These are phyloP conservation scores for Coemansia sp. DNA, from an alignment of 192 early-diverging fungal genomes.

Conservation along the genomic window DNA sequence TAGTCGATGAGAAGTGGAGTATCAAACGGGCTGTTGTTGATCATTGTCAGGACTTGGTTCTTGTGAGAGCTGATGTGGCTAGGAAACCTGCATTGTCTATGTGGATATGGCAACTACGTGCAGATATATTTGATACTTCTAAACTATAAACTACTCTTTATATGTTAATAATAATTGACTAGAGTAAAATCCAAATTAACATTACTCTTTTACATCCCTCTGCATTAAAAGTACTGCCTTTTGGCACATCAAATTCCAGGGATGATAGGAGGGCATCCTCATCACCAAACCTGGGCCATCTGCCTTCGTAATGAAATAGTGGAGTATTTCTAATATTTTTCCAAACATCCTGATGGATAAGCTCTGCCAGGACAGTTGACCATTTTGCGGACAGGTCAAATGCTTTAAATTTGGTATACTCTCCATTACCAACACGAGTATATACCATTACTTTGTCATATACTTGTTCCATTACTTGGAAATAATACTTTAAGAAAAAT, in stretches of 20 bases:
- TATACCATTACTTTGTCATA: background rate
- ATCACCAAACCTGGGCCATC: background rate
- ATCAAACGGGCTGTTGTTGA: background rate
- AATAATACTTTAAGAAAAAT: too few species aligned
- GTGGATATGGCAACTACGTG: constrained; percentile 39
- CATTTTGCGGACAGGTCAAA: background rate
- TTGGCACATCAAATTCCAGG: background rate
- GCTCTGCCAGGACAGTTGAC: too few species aligned
- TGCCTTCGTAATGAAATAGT: too few species aligned
- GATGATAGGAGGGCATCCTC: background rate
- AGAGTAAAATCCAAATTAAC: background rate
- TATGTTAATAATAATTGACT: background rate
- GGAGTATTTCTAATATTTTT: too few species aligned
- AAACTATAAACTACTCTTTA: constrained; percentile 6
- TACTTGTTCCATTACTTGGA: too few species aligned
- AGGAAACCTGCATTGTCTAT: constrained; percentile 31
- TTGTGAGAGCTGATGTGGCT: constrained; percentile 22
- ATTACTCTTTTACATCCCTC: background rate
- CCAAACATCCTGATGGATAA: too few species aligned
- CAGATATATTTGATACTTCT: background rate
- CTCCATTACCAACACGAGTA: background rate
- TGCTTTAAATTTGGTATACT: background rate
- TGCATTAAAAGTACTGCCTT: background rate
- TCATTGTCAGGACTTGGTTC: constrained; percentile 16
- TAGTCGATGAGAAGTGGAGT: background rate